Percentiles rank a stretch among this genome's conserved stretches.
phyloP scores from a whole-genome alignment of 163 green algal species.

The Scenedesmus sp. region DNA sequence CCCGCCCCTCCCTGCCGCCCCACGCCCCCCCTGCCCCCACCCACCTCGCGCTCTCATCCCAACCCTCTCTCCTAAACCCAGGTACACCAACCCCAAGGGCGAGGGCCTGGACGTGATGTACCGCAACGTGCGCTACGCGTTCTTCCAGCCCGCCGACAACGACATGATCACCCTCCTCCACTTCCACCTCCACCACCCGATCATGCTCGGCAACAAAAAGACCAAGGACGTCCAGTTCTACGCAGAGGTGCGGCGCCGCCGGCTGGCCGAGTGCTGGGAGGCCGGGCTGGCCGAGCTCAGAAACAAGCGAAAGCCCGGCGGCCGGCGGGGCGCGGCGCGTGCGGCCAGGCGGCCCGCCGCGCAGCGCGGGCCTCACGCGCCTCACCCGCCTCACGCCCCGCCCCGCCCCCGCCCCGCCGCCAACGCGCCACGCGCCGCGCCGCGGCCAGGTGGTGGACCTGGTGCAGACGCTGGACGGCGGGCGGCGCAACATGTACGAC shows the following conservation, averaged over 20 bases:
- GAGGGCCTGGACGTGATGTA: constrained; percentile 93
- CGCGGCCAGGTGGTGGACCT: constrained; percentile 60
- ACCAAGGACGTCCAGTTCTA: constrained; percentile 98
- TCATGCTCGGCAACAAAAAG: constrained; percentile 99
- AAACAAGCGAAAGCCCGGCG: background rate
- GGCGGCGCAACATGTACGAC: constrained; percentile 93
- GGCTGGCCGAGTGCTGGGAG: background rate
- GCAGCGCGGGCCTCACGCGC: too few species aligned
- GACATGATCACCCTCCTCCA: constrained; percentile 98
- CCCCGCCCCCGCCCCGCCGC: too few species aligned
- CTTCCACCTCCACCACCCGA: constrained; percentile 97
- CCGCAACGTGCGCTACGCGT: constrained; percentile 98
- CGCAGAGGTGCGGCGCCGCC: constrained; percentile 83
- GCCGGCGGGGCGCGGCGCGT: too few species aligned
- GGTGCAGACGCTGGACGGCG: constrained; percentile 94
- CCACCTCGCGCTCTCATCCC: too few species aligned
- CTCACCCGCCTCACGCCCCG: too few species aligned
- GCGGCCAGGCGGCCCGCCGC: too few species aligned
- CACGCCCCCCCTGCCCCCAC: too few species aligned
- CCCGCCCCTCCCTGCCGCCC: too few species aligned
- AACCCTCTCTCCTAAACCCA: too few species aligned
- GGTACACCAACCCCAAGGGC: constrained; percentile 81
- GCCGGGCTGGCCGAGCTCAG: too few species aligned
- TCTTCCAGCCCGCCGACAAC: constrained; percentile 95
- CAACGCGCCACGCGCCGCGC: background rate